A percentile compares a stretch with the other conserved stretches of the same genome.
These are phyloP conservation scores for Phytophthora syringae DNA, from an alignment of 352 stramenopile species.

Conservation along the genomic window DNA sequence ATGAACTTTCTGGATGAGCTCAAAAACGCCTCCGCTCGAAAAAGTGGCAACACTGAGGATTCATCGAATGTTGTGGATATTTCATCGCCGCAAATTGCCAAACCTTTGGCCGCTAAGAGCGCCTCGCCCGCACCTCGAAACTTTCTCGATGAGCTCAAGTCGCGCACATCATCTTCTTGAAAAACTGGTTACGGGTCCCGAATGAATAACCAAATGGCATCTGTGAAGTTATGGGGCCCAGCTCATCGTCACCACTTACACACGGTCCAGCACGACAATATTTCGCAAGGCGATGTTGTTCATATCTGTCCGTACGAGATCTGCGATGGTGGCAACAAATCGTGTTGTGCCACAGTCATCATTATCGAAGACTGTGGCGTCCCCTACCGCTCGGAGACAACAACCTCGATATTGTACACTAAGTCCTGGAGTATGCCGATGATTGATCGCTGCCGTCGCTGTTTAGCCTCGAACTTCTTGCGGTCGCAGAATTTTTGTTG, in stretches of 20 bases:
- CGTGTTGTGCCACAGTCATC: slow-evolving; percentile 50
- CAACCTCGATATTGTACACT: slow-evolving; percentile 45
- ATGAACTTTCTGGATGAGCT: slow-evolving; percentile 63
- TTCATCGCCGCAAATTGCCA: neutral
- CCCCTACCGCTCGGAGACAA: slow-evolving; percentile 39
- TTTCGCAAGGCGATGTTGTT: slow-evolving; percentile 47
- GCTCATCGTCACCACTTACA: slow-evolving; percentile 11
- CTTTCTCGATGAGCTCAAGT: slow-evolving; percentile 51
- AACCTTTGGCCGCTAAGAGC: neutral
- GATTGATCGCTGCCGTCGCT: no score
- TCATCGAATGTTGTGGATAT: neutral
- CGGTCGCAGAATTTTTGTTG: no score
- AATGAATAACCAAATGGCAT: no score
- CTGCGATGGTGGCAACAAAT: slow-evolving; percentile 33
- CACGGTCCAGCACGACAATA: slow-evolving; percentile 13
- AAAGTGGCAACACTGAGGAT: neutral
- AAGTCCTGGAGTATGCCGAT: slow-evolving; percentile 48
- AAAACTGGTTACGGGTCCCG: neutral
- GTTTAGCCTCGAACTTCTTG: no score
- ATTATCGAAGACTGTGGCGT: slow-evolving; percentile 54
- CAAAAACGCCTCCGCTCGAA: slow-evolving; percentile 36
- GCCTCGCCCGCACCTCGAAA: slow-evolving; percentile 12
- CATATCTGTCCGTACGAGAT: slow-evolving; percentile 34
- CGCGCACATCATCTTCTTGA: slow-evolving; percentile 18
- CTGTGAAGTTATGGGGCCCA: no score